Percentiles rank a stretch among this genome's conserved stretches.
Conservation (phyloP, 2,329 filamentous ascomycete species). For the Monosporascus sp. region DNA sequence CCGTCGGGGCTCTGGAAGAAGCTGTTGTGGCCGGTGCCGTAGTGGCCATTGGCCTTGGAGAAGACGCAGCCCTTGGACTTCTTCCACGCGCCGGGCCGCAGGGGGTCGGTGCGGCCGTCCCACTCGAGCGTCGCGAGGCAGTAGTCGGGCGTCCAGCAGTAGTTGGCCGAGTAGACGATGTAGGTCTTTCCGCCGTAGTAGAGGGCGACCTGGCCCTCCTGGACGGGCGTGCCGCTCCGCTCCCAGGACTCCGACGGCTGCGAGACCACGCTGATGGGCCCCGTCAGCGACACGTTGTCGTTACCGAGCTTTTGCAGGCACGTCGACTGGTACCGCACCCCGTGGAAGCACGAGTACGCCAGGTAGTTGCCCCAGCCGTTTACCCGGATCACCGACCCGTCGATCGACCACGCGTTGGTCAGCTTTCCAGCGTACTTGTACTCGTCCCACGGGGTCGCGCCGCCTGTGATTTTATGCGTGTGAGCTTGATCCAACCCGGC, state of each 20-base stretch:
- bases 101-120: slow-evolving; percentile 45
- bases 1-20: slow-evolving; percentile 54
- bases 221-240: slow-evolving; percentile 42
- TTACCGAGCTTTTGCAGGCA: slow-evolving; percentile 35
- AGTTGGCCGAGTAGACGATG: slow-evolving; percentile 49
- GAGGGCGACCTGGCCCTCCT: slow-evolving; percentile 49
- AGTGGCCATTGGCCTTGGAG: slow-evolving; percentile 49
- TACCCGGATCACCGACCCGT: slow-evolving; percentile 48
- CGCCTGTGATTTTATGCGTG: slow-evolving; percentile 30
- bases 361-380: slow-evolving; percentile 44
- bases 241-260: slow-evolving; percentile 48
- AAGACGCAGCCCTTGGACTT: slow-evolving; percentile 48
- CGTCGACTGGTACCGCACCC: slow-evolving; percentile 31
- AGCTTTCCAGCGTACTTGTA: slow-evolving; percentile 46
- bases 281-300: slow-evolving; percentile 36
- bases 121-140: slow-evolving; percentile 49
- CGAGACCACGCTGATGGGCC: slow-evolving; percentile 43
- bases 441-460: slow-evolving; percentile 44
- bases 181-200: slow-evolving; percentile 50
- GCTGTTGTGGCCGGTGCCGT: slow-evolving; percentile 52
- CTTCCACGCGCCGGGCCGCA: slow-evolving; percentile 38
- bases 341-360: slow-evolving; percentile 48
- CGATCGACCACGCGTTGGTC: slow-evolving; percentile 46
- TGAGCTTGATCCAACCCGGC: not conserved
- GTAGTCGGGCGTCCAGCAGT: slow-evolving; percentile 52